A percentile compares a stretch with the other conserved stretches of the same genome.
Conservation (phyloP, 371 early-diverging fungal species). For the Mucor lusitanicus region DNA sequence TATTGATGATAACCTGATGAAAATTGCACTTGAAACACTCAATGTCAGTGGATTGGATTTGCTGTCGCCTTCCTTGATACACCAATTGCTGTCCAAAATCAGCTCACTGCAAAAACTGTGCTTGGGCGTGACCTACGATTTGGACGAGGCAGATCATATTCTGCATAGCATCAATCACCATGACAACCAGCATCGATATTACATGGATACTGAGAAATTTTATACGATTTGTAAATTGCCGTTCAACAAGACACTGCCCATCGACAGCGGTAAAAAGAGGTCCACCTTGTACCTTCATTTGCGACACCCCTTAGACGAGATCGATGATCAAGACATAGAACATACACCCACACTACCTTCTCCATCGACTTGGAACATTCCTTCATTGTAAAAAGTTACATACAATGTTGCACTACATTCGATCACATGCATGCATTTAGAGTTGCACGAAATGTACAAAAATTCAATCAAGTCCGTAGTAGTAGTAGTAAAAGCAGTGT, state of each 20-base stretch:
- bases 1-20: conserved; percentile 9
- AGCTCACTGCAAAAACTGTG: conserved; percentile 11
- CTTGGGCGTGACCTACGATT: conserved; percentile 26
- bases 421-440: conserved; percentile 4
- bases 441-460: neutral
- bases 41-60: conserved; percentile 26
- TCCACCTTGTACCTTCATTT: neutral
- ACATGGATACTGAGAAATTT: conserved; percentile 25
- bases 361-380: conserved; percentile 18
- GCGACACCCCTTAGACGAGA: neutral
- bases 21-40: conserved; percentile 23
- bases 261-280: neutral
- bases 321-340: neutral
- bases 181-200: conserved; percentile 3
- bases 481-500: neutral
- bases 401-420: neutral
- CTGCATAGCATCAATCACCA: conserved; percentile 13
- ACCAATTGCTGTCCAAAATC: conserved; percentile 14
- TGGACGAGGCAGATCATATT: conserved; percentile 25
- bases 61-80: conserved; percentile 14
- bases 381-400: neutral
- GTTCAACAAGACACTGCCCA: neutral
- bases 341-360: conserved; percentile 8
- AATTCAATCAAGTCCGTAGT: neutral
- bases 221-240: conserved; percentile 22